These are phyloP conservation scores for Oidium heveae DNA, from an alignment of 2,329 filamentous ascomycete species.

Conservation along the genomic window DNA sequence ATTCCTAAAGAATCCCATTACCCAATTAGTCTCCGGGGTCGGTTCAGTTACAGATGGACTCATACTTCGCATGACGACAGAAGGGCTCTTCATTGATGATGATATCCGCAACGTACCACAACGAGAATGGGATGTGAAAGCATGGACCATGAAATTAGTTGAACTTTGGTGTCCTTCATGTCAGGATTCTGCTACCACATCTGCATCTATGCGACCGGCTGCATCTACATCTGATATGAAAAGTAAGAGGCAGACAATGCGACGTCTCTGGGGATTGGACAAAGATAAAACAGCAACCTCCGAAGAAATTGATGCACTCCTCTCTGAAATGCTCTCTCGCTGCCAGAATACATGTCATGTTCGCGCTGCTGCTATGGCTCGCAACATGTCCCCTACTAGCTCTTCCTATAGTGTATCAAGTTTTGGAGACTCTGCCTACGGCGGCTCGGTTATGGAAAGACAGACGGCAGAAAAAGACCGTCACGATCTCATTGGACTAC, in stretches of 20 bases:
- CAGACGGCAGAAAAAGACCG: constrained; percentile 30
- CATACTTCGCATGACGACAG: constrained; percentile 74
- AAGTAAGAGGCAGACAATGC: constrained; percentile 9
- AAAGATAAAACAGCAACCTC: constrained; percentile 19
- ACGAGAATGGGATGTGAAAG: constrained; percentile 95
- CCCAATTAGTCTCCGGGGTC: constrained; percentile 64
- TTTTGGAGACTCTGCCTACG: background rate
- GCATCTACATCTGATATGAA: constrained; percentile 18
- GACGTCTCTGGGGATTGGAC: constrained; percentile 17
- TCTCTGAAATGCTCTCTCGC: constrained; percentile 33
- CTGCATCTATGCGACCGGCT: too few species aligned
- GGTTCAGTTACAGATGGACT: constrained; percentile 76
- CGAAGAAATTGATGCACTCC: constrained; percentile 40
- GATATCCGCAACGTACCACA: constrained; percentile 79
- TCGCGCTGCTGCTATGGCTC: constrained; percentile 15
- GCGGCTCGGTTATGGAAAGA: constrained; percentile 9
- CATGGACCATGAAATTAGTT: constrained; percentile 82
- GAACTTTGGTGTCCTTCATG: constrained; percentile 60
- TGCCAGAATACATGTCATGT: constrained; percentile 40
- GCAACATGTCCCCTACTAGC: too few species aligned
- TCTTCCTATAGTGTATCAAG: background rate
- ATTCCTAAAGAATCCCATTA: constrained; percentile 70
- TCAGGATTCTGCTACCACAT: constrained; percentile 13
- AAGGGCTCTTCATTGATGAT: constrained; percentile 92
- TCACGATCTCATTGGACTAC: constrained; percentile 29